A percentile compares a stretch with the other conserved stretches of the same genome.
Evolutionary conservation across 139 green algal genomes (phyloP).

Genomic region (Coelastrella sp.): DNA sequence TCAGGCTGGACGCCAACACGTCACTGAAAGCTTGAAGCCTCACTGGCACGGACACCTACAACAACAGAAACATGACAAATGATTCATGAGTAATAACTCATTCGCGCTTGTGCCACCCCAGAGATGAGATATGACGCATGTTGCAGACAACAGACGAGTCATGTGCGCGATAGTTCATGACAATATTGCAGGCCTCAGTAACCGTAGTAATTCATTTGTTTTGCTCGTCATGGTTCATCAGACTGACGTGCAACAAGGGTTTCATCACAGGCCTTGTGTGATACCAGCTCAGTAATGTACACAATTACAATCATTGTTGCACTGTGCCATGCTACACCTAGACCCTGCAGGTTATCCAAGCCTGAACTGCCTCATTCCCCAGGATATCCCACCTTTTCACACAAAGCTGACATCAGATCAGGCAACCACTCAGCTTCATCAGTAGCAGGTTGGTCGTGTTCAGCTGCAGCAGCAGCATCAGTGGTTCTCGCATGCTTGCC

Average conservation of each 20-base stretch:
- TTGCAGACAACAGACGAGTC: too few species aligned
- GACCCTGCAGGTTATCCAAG: too few species aligned
- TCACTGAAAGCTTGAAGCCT: slow-evolving; percentile 53
- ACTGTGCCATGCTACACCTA: too few species aligned
- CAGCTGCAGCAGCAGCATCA: slow-evolving; percentile 7
- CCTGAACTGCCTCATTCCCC: too few species aligned
- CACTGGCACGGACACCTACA: slow-evolving; percentile 52
- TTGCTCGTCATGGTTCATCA: slow-evolving; percentile 55
- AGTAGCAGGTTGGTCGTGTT: too few species aligned
- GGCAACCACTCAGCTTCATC: slow-evolving; percentile 51
- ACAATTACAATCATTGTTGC: too few species aligned
- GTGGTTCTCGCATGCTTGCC: slow-evolving; percentile 36
- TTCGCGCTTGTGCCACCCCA: too few species aligned
- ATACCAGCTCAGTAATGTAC: too few species aligned
- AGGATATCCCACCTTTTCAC: not conserved
- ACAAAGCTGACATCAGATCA: slow-evolving; percentile 50
- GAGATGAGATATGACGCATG: too few species aligned
- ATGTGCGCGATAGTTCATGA: too few species aligned
- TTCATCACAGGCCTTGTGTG: slow-evolving; percentile 67
- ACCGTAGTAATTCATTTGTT: slow-evolving; percentile 65
- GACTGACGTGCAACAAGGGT: slow-evolving; percentile 82
- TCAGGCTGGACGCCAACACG: slow-evolving; percentile 54
- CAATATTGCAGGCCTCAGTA: slow-evolving; percentile 61
- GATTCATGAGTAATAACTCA: not conserved
- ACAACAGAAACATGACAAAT: not conserved